These are phyloP conservation scores for Straminergon stramineum DNA, from an alignment of 225 moss, liverwort and hornwort genomes.

Conservation along the genomic window DNA sequence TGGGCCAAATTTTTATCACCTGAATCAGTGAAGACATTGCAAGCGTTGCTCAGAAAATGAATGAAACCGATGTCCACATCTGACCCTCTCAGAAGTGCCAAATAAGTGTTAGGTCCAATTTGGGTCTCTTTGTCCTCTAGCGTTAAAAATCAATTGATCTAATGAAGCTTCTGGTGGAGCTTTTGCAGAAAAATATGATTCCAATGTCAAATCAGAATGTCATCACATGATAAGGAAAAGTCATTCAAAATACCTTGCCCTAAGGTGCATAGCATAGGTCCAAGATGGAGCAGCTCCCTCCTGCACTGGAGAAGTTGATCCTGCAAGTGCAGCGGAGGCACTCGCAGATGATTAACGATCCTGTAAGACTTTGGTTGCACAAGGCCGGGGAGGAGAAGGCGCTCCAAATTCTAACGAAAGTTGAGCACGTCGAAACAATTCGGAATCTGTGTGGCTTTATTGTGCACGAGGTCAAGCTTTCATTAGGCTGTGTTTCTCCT, in stretches of 20 bases:
- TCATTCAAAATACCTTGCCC: not conserved
- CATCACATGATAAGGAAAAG: not conserved
- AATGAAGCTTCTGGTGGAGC: not conserved
- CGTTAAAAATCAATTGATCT: not conserved
- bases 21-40: not conserved
- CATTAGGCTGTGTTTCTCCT: not conserved
- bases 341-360: not conserved
- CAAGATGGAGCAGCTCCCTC: not conserved
- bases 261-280: not conserved
- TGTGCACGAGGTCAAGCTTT: not conserved
- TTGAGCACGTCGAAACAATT: not conserved
- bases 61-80: not conserved
- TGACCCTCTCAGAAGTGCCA: not conserved
- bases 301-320: conserved; percentile 10
- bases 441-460: not conserved
- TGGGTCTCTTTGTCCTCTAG: not conserved
- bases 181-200: not conserved
- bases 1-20: not conserved
- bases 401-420: not conserved
- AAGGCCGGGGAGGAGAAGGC: conserved; percentile 2
- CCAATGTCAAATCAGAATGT: not conserved
- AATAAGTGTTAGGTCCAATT: not conserved
- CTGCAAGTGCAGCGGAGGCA: conserved; percentile 8
- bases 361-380: not conserved
- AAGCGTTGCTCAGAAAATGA: not conserved